Evolutionary conservation across 768 basidiomycete species (phyloP), one percentile per base, ranked within the genome.

Genomic region (Chalciporus piperatus): DNA sequence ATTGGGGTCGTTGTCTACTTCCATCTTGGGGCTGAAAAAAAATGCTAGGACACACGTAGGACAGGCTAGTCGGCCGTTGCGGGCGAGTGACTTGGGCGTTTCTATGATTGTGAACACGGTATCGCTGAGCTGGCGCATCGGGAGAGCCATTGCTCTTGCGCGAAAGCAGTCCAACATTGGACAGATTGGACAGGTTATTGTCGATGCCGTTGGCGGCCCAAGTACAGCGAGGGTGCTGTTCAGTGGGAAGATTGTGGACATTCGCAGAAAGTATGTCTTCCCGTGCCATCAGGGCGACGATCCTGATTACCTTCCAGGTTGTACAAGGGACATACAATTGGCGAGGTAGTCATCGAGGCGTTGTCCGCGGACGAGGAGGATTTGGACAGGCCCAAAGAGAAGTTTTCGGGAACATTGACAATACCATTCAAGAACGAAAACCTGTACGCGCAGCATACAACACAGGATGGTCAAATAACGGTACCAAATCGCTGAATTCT

Each of bases 371-470:
- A 65, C 47, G 62, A 61, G 25, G 66, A 72, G 38, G 64, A 63
- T 43, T 13, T 47, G 7, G 46, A 58, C 48, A 41, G 30, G 25
- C 44, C 55, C 33, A 49, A 52, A 35, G 53, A 41, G 13, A 69
- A 66, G 46, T 64, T 64, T 41, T 42, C 61, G 13, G 64, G 66
- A 38, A 68, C 64, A 3, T 62, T 84, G 45, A 57, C 72, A 11
- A 77, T 84, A 51, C 80, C 82, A 12, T 84, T 84, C 71, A 79
- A 83, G 67, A 83, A 83, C 59, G 83, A 83, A 58, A 82, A 83
- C 63, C 60, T 83, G 14, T 76, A 73, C 37, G 81, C 79, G 8
- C 75, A 76, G 53, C 56, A 74, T 47, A 67, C 71, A 17, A 40
- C 60, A 44, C 52, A 61, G 39, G 65, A 73, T 55, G 69, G 60